Evolutionary conservation across 1,284 basidiomycete genomes (phyloP).

Genomic region (Ceratobasidium theobromae): DNA sequence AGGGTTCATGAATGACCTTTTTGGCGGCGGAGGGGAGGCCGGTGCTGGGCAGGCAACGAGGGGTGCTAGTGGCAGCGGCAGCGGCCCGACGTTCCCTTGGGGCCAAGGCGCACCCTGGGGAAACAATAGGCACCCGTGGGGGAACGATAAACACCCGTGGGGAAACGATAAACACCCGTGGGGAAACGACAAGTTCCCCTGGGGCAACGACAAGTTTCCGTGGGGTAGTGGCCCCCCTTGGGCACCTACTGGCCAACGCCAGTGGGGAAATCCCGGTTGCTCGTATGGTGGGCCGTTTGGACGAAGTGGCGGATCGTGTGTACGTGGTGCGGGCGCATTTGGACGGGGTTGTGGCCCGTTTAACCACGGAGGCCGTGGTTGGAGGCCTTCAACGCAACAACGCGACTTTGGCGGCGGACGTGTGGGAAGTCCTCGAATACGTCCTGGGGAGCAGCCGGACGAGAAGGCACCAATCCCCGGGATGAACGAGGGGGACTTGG

Average conservation of each 20-base stretch:
- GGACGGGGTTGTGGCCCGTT: conserved; percentile 9
- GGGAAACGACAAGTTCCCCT: background rate
- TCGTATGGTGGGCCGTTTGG: conserved; percentile 9
- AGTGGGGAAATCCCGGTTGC: too few relatives aligned
- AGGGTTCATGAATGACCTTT: conserved; percentile 19
- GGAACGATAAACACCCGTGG: too few relatives aligned
- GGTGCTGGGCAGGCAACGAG: too few relatives aligned
- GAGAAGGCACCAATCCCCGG: background rate
- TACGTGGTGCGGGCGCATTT: conserved; percentile 1
- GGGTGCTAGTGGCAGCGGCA: too few relatives aligned
- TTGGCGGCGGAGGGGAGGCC: conserved; percentile 7
- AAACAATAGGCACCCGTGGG: too few relatives aligned
- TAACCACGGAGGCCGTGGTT: background rate
- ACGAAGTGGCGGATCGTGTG: conserved; percentile 5
- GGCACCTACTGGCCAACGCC: too few relatives aligned
- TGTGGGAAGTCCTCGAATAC: background rate
- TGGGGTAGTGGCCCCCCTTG: background rate
- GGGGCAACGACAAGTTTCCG: background rate
- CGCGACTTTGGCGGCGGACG: background rate
- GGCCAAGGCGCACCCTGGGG: too few relatives aligned
- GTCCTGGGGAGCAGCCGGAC: background rate
- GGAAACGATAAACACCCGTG: background rate
- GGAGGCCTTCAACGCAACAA: background rate
- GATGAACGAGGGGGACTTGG: background rate
- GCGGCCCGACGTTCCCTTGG: too few relatives aligned